Percentiles rank a stretch among this genome's conserved stretches.
Conservation (phyloP, 495 filamentous ascomycete species). For the Hyaloscypha bicolor region DNA sequence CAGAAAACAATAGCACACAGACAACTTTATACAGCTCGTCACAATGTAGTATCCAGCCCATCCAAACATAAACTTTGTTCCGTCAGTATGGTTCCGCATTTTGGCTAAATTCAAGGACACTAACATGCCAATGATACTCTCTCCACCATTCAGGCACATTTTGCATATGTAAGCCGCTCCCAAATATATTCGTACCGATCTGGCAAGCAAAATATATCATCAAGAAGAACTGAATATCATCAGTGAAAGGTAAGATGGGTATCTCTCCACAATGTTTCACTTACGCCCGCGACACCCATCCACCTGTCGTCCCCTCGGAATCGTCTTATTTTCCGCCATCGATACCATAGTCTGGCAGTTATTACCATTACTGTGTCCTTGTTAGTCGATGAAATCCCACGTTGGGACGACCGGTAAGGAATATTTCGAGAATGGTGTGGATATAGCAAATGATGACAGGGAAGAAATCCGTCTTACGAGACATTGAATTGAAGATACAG, state of each 20-base stretch:
- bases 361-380: slow-evolving; percentile 18
- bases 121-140: slow-evolving; percentile 23
- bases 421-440: no score
- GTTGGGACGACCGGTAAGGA: no score
- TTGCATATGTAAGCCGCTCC: slow-evolving; percentile 20
- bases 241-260: not conserved
- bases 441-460: not conserved
- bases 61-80: slow-evolving; percentile 10
- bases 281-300: slow-evolving; percentile 24
- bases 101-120: slow-evolving; percentile 6
- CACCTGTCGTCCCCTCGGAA: slow-evolving; percentile 28
- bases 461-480: slow-evolving; percentile 16
- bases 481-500: slow-evolving; percentile 21
- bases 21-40: slow-evolving; percentile 23
- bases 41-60: slow-evolving; percentile 28
- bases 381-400: not conserved
- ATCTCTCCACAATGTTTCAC: not conserved
- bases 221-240: slow-evolving; percentile 13
- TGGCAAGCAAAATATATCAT: slow-evolving; percentile 18
- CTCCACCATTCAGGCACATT: slow-evolving; percentile 19
- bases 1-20: slow-evolving; percentile 25
- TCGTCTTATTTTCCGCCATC: slow-evolving; percentile 18
- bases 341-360: slow-evolving; percentile 22
- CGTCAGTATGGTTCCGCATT: not conserved
- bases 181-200: slow-evolving; percentile 22